A percentile compares a stretch with the other conserved stretches of the same genome.
phyloP scores from a whole-genome alignment of 2,329 filamentous ascomycete genomes.

The Xylariales sp. region DNA sequence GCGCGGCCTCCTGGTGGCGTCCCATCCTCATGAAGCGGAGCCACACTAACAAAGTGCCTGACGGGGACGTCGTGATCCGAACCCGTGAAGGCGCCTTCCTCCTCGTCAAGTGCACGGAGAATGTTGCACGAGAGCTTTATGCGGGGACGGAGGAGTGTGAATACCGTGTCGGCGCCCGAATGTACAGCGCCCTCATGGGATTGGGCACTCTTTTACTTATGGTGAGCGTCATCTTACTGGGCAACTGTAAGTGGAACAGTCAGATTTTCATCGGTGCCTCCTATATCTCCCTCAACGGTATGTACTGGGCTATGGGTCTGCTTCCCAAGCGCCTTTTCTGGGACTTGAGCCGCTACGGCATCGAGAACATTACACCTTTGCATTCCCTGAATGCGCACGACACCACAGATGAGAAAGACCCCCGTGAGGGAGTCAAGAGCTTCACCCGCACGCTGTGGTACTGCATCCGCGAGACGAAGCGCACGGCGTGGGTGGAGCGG shows the following conservation, averaged over 20 bases:
- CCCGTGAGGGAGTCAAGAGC: constrained; percentile 37
- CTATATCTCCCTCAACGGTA: constrained; percentile 55
- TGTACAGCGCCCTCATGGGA: constrained; percentile 51
- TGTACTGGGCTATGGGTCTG: constrained; percentile 54
- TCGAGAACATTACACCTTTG: constrained; percentile 33
- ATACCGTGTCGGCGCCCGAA: constrained; percentile 43
- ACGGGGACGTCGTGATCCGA: constrained; percentile 56
- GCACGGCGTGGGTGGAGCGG: constrained; percentile 47
- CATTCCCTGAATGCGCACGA: constrained; percentile 34
- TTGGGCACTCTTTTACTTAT: constrained; percentile 56
- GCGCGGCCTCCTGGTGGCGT: constrained; percentile 54
- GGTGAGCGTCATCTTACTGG: constrained; percentile 55
- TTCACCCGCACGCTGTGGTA: constrained; percentile 57
- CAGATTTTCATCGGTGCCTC: constrained; percentile 53
- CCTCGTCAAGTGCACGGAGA: constrained; percentile 52
- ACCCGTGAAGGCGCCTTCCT: constrained; percentile 58
- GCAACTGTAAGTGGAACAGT: constrained; percentile 57
- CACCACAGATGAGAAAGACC: constrained; percentile 24
- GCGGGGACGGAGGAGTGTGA: constrained; percentile 55
- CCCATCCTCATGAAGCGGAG: constrained; percentile 49
- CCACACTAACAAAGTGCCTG: constrained; percentile 43
- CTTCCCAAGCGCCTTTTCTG: constrained; percentile 46
- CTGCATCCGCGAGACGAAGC: constrained; percentile 49
- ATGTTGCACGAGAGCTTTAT: constrained; percentile 59
- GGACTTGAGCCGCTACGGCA: constrained; percentile 51